Base-by-base conservation (phyloP, 2,329 filamentous ascomycete genomes). In the Xylariales sp. region DNA sequence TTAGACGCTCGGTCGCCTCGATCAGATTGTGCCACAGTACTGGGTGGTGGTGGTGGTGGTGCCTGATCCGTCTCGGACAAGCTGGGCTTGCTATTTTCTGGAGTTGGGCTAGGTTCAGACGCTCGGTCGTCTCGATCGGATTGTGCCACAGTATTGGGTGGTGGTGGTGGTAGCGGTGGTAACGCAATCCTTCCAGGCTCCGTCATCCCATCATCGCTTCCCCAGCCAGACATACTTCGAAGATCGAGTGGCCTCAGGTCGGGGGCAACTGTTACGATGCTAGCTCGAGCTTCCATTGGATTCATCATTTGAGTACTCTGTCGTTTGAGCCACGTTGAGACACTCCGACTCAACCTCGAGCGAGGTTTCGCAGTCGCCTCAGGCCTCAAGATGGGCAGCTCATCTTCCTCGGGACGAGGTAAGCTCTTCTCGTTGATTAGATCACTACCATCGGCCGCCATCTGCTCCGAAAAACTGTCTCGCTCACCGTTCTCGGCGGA, bases 241-340 rank as follows among this genome's bases (percentile, higher is more conserved):
- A 38, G 16, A 28, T 38, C 36, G 9, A 38, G 25, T 4, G 35
- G 24, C 11, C 31, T 31, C 15, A 42, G 14, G 14, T 39, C 43
- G 2, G 43, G 34, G 5, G 43, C 39, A 24, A 33, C 42, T 18
- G 43, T 42, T 3, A 34, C 40, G 15, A 45, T 32, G 14, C 43
- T 45, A 8, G 43, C 43, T 2, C 43, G 38, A 3, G 43, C 38
- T 14, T 28, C 28, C 21, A 42, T 14, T 5, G 43, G 43, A 20
- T 45, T 42, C 8, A 45, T 18, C 43, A 45, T 45, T 4, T 38
- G 18, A 4, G 15, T 5, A 5, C 24, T 33, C 8, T 45, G 43
- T 11, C 39, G 27, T n/a, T 22, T 24, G 11, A 45, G 39, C 43
- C 43, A 45, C 8, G 25, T 32, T 8, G 38, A 41, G 15, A 45